Evolutionary conservation across 345 rosid species (phyloP).

Genomic region (Linum tenue): DNA sequence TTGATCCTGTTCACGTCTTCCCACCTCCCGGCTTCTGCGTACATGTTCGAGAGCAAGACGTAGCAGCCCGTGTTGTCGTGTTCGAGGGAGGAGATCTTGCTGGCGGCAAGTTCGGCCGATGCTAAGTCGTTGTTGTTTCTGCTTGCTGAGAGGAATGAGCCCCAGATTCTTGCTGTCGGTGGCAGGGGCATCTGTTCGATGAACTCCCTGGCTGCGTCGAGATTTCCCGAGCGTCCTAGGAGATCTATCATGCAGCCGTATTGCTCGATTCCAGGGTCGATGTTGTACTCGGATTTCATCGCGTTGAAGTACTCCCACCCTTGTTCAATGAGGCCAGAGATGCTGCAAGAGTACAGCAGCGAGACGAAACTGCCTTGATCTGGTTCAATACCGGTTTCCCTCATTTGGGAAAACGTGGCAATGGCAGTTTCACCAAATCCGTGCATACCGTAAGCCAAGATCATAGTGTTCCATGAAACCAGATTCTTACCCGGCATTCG

Average conservation of each 20-base stretch:
- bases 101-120: conserved; percentile 51
- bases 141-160: conserved; percentile 63
- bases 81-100: conserved; percentile 28
- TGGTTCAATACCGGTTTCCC: conserved; percentile 37
- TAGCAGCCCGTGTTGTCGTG: conserved; percentile 75
- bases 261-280: conserved; percentile 69
- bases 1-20: conserved; percentile 50
- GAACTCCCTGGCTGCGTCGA: conserved; percentile 39
- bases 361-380: conserved; percentile 63
- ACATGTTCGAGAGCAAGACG: conserved; percentile 60
- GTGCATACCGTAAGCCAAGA: conserved; percentile 65
- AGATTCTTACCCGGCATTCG: conserved; percentile 35
- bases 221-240: conserved; percentile 51
- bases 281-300: conserved; percentile 51
- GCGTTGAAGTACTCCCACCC: conserved; percentile 57
- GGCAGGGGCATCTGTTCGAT: conserved; percentile 48
- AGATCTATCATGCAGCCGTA: conserved; percentile 72
- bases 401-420: conserved; percentile 45
- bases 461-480: conserved; percentile 68
- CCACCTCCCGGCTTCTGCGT: conserved; percentile 68
- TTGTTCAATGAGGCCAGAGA: conserved; percentile 56
- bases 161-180: conserved; percentile 69
- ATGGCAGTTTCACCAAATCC: conserved; percentile 46
- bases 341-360: conserved; percentile 56
- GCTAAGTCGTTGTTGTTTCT: conserved; percentile 39